These are phyloP conservation scores for Cryptococcus deneoformans DNA, from an alignment of 1,284 basidiomycete species.

Conservation along the genomic window DNA sequence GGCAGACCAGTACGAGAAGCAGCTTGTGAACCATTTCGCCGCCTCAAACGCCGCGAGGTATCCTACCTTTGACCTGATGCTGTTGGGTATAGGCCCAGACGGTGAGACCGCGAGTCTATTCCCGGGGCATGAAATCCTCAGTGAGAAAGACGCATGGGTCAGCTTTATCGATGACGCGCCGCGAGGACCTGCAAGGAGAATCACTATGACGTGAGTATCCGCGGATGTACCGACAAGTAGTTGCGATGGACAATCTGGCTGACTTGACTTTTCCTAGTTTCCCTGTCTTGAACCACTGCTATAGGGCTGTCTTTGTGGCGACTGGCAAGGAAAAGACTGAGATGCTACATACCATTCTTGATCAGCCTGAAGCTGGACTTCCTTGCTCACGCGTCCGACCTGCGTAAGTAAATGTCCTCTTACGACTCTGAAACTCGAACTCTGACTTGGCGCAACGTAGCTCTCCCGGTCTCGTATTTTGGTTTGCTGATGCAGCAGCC, in stretches of 20 bases:
- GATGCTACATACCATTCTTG: slow-evolving; percentile 72
- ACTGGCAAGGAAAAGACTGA: slow-evolving; percentile 82
- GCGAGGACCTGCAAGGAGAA: slow-evolving; percentile 84
- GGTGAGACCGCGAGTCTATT: slow-evolving; percentile 98
- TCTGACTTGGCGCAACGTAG: slow-evolving; percentile 9
- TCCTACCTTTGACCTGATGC: slow-evolving; percentile 91
- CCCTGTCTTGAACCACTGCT: slow-evolving; percentile 90
- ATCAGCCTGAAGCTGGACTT: slow-evolving; percentile 74
- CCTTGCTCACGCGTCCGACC: slow-evolving; percentile 83
- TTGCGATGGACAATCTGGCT: no score
- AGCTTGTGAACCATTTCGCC: slow-evolving; percentile 87
- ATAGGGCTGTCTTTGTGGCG: slow-evolving; percentile 84
- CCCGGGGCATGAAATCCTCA: slow-evolving; percentile 82
- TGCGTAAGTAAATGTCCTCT: slow-evolving; percentile 43
- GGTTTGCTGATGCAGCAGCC: slow-evolving; percentile 81
- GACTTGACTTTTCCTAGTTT: not conserved
- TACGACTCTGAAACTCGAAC: not conserved
- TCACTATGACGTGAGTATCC: slow-evolving; percentile 70
- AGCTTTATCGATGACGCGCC: slow-evolving; percentile 90
- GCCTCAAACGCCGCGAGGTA: slow-evolving; percentile 86
- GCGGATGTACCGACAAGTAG: no score
- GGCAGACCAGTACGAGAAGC: slow-evolving; percentile 56
- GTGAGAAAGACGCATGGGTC: slow-evolving; percentile 89
- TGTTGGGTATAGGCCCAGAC: slow-evolving; percentile 90
- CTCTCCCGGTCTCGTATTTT: slow-evolving; percentile 81